Conservation (phyloP, 176 grass and related monocot species). For the Microstegium vimineum region DNA sequence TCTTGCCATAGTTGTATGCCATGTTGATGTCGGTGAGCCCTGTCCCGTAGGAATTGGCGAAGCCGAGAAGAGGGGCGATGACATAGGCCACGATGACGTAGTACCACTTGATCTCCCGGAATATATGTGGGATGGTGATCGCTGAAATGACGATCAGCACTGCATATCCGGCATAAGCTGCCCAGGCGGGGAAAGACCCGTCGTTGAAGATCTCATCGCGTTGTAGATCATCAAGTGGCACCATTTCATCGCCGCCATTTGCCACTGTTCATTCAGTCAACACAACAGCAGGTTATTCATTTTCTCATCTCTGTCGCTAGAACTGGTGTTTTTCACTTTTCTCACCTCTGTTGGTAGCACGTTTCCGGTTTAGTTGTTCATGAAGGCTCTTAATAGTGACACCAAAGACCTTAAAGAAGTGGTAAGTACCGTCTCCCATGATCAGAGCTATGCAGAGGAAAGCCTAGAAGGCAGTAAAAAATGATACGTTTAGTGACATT, state of each 20-base stretch:
- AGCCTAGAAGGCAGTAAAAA: constrained; percentile 26
- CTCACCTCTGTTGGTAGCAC: constrained; percentile 54
- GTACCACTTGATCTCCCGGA: constrained; percentile 77
- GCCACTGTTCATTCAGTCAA: constrained; percentile 9
- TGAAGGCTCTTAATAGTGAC: constrained; percentile 50
- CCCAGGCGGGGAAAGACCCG: constrained; percentile 54
- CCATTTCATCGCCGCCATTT: constrained; percentile 30
- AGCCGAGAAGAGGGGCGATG: constrained; percentile 64
- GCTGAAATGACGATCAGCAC: constrained; percentile 33
- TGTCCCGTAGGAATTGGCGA: constrained; percentile 74
- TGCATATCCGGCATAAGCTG: constrained; percentile 52
- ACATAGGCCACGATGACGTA: constrained; percentile 72
- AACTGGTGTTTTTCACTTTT: not conserved
- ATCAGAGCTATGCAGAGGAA: constrained; percentile 85
- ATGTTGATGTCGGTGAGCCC: constrained; percentile 95
- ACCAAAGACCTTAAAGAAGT: constrained; percentile 63
- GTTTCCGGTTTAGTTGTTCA: constrained; percentile 28
- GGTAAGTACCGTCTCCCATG: constrained; percentile 73
- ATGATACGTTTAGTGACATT: not conserved
- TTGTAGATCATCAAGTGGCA: constrained; percentile 35
- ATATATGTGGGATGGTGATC: constrained; percentile 58
- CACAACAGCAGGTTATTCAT: not conserved
- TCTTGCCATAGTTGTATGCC: constrained; percentile 91
- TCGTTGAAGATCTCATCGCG: constrained; percentile 61
- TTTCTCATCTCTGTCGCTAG: constrained; percentile 36